phyloP scores from a whole-genome alignment of 257 asterid species.

The Lavandula angustifolia region DNA sequence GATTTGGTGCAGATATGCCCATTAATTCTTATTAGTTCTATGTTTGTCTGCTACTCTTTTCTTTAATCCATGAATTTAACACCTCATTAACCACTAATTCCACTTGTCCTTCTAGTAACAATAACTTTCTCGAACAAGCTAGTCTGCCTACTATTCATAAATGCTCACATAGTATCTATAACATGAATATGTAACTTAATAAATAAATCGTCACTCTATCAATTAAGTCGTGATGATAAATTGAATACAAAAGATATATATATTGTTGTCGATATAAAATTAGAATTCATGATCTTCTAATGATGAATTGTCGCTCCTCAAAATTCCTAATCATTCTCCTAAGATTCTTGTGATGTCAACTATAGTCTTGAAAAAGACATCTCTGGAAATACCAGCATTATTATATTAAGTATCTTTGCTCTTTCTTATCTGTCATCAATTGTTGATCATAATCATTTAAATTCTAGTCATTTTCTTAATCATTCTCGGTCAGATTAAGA shows the following conservation, averaged over 20 bases:
- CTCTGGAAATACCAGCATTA: slow-evolving; percentile 37
- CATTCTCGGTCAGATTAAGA: slow-evolving; percentile 12
- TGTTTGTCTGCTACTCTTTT: slow-evolving; percentile 41
- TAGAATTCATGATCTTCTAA: background rate
- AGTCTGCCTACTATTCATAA: no score
- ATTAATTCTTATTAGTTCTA: slow-evolving; percentile 36
- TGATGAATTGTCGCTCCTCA: no score
- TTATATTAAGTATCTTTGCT: slow-evolving; percentile 7
- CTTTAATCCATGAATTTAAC: slow-evolving; percentile 34
- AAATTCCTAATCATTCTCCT: slow-evolving; percentile 31
- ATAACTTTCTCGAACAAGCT: no score
- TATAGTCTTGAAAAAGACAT: slow-evolving; percentile 44
- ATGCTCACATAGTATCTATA: no score
- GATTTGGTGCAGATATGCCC: slow-evolving; percentile 36
- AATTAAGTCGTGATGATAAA: no score
- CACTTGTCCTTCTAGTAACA: no score
- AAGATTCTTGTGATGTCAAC: slow-evolving; percentile 56
- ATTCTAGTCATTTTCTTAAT: slow-evolving; percentile 17
- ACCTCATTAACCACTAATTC: slow-evolving; percentile 49
- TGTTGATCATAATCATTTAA: background rate
- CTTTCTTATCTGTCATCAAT: slow-evolving; percentile 1
- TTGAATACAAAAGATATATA: no score
- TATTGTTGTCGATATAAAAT: no score
- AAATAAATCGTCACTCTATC: background rate
- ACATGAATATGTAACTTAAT: no score